Percentiles rank a stretch among this genome's conserved stretches.
Conservation (phyloP, 176 grass and related monocot species). For the Saccharum spontaneum region DNA sequence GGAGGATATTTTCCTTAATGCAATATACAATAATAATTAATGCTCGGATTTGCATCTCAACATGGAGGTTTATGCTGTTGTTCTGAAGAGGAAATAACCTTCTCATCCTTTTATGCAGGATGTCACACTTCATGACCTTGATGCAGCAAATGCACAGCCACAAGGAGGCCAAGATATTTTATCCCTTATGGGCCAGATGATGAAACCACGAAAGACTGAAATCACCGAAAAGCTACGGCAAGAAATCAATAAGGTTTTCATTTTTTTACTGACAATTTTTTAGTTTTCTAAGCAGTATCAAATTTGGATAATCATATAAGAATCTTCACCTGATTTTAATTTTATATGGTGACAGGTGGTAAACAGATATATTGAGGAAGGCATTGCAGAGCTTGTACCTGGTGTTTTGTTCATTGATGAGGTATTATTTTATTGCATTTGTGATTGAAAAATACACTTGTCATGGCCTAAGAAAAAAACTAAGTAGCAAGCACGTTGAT, state of each 20-base stretch:
- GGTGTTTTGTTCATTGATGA: conserved; percentile 97
- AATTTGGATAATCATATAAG: not conserved
- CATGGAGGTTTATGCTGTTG: not conserved
- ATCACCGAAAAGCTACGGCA: conserved; percentile 91
- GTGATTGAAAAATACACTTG: conserved; percentile 3
- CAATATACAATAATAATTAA: not conserved
- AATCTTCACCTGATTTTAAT: conserved; percentile 5
- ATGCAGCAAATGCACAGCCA: conserved; percentile 96
- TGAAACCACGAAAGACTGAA: conserved; percentile 95
- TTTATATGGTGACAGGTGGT: conserved; percentile 63
- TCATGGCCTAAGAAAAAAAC: not conserved
- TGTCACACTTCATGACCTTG: conserved; percentile 91
- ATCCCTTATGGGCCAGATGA: conserved; percentile 97
- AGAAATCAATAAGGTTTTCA: conserved; percentile 89
- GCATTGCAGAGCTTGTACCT: conserved; percentile 93
- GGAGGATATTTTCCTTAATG: not conserved
- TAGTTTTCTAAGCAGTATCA: not conserved
- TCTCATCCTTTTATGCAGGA: conserved; percentile 53
- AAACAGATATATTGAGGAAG: conserved; percentile 91
- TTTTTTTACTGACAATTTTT: not conserved
- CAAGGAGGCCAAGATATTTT: conserved; percentile 98
- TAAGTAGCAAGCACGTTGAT: not conserved
- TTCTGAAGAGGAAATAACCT: conserved; percentile 11
- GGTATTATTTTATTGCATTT: conserved; percentile 44
- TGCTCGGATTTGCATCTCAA: not conserved